phyloP scores from a whole-genome alignment of 2,329 filamentous ascomycete genomes.

The Fusarium pseudocircinatum region DNA sequence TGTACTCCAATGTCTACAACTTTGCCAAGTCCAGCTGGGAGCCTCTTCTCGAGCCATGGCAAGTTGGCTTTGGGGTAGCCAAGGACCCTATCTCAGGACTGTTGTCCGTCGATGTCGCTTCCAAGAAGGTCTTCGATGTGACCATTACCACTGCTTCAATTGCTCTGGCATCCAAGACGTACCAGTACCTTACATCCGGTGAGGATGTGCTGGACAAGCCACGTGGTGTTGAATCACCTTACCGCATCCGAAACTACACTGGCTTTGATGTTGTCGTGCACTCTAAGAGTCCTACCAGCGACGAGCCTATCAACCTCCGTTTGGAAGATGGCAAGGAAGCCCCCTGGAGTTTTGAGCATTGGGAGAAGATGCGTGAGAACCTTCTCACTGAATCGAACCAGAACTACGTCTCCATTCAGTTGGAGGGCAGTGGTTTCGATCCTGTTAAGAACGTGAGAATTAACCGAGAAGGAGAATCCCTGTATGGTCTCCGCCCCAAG shows the following conservation, averaged over 20 bases:
- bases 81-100: slow-evolving; percentile 79
- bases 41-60: slow-evolving; percentile 94
- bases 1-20: slow-evolving; percentile 97
- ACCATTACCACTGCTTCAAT: slow-evolving; percentile 95
- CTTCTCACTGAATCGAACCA: slow-evolving; percentile 84
- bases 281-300: slow-evolving; percentile 73
- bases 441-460: slow-evolving; percentile 87
- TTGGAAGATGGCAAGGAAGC: slow-evolving; percentile 89
- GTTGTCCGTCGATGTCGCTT: slow-evolving; percentile 85
- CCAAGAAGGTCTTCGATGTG: slow-evolving; percentile 89
- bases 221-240: slow-evolving; percentile 89
- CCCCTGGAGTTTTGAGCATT: slow-evolving; percentile 97
- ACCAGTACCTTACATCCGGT: slow-evolving; percentile 88
- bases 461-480: slow-evolving; percentile 90
- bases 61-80: slow-evolving; percentile 88
- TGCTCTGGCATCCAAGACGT: slow-evolving; percentile 90
- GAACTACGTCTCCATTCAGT: slow-evolving; percentile 80
- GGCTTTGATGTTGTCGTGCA: slow-evolving; percentile 90
- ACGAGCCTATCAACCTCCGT: slow-evolving; percentile 77
- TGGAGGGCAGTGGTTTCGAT: slow-evolving; percentile 96
- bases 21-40: slow-evolving; percentile 99
- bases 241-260: slow-evolving; percentile 93
- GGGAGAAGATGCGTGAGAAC: slow-evolving; percentile 94
- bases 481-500: slow-evolving; percentile 90
- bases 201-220: slow-evolving; percentile 90